phyloP scores from a whole-genome alignment of 352 stramenopile species.

The Phytopythium boreale region DNA sequence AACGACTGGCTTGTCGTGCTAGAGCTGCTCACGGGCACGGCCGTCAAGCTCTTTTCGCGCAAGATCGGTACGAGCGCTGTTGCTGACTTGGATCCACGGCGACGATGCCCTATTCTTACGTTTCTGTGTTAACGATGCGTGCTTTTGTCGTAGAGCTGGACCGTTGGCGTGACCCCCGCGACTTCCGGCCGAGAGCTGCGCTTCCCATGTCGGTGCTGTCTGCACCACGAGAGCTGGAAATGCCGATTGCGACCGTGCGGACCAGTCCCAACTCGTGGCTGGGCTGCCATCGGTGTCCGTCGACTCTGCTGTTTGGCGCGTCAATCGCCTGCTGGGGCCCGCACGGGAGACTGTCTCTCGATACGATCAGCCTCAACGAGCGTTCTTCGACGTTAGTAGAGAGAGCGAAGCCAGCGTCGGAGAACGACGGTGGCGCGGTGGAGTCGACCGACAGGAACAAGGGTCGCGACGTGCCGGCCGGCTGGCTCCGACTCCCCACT shows the following conservation, averaged over 20 bases:
- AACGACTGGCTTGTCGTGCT: slow-evolving; percentile 73
- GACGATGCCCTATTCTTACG: not conserved
- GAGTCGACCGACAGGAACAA: not conserved
- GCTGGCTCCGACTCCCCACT: slow-evolving; percentile 52
- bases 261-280: slow-evolving; percentile 49
- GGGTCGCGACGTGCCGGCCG: slow-evolving; percentile 17
- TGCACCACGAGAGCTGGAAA: not conserved
- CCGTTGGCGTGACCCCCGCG: not conserved
- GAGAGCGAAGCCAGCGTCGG: not conserved
- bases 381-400: slow-evolving; percentile 9
- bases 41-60: slow-evolving; percentile 61
- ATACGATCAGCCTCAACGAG: slow-evolving; percentile 51
- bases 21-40: slow-evolving; percentile 29
- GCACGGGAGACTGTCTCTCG: slow-evolving; percentile 33
- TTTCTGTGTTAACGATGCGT: not conserved
- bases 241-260: not conserved
- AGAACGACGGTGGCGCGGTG: not conserved
- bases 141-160: not conserved
- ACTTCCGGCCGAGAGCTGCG: not conserved
- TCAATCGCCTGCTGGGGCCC: slow-evolving; percentile 51
- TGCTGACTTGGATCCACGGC: not conserved
- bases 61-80: slow-evolving; percentile 30
- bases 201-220: slow-evolving; percentile 1
- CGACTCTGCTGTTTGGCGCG: slow-evolving; percentile 42
- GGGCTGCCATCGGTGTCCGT: slow-evolving; percentile 43